Evolutionary conservation across 805 yeast genomes (phyloP), one percentile per base, ranked within the genome.

Genomic region (Grigorovia humatica): DNA sequence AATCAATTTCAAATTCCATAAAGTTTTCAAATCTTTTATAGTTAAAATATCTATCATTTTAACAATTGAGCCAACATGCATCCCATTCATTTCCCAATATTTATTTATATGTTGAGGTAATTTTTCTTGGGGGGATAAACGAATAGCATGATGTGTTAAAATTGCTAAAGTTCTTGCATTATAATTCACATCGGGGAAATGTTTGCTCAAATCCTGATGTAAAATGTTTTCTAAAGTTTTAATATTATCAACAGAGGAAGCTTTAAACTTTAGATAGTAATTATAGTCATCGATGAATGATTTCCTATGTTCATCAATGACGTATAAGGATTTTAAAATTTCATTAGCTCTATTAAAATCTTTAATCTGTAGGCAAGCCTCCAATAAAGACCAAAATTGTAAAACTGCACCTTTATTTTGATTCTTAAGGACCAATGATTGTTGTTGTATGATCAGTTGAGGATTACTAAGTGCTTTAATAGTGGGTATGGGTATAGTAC

Each of bases 331-430:
- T 50, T 74, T 72, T 43, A 88, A 67, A 19, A 88, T 80, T 23
- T 82, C 70, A 56, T 79, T 81, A 0, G 96, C 95, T 60, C 96
- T 74, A 20, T 75, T 77, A 57, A 75, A 78, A 61, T 85, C 84
- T 50, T 76, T 75, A 38, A 85, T 77, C 45, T 80, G 78, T 35
- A 88, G 62, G 57, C 90, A 83, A 0, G 93, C 91, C 59, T 88
- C 96, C 43, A 88, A 72, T 40, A 88, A 68, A 2, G 90, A 78
- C 81, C 90, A 88, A 18, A 84, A 72, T 59, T 83, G 83, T 50
- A 74, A 71, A n/a, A 38, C 42, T 15, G n/a, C 35, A 15, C 35
- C 79, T 76, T 55, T 80, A 83, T 61, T 76, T 78, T 6, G 84
- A 63, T 45, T 59, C 58, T 9, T 52, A 45, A 27, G 5, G 9